phyloP scores from a whole-genome alignment of 2,329 filamentous ascomycete species.

The Fusarium chlamydosporum region DNA sequence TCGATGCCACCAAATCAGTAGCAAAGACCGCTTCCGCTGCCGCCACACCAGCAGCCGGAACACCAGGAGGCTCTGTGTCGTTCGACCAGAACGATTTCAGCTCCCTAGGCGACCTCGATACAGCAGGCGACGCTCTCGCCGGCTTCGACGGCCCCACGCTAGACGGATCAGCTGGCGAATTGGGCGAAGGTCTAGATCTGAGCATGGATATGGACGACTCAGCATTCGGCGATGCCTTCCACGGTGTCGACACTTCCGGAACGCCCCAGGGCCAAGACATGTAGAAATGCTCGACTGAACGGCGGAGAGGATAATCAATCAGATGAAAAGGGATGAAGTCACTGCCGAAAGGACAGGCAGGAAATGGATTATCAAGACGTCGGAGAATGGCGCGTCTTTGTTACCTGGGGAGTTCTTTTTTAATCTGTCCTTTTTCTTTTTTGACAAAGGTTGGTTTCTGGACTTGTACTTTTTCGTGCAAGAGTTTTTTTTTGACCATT shows the following conservation, averaged over 20 bases:
- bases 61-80: conserved; percentile 60
- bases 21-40: conserved; percentile 41
- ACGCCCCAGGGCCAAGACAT: conserved; percentile 57
- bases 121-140: conserved; percentile 78
- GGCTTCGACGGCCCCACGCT: conserved; percentile 73
- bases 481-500: conserved; percentile 30
- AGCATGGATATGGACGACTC: conserved; percentile 81
- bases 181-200: conserved; percentile 70
- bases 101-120: conserved; percentile 75
- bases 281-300: conserved; percentile 39
- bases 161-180: conserved; percentile 60
- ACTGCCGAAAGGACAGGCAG: conserved; percentile 17
- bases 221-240: conserved; percentile 87
- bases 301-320: background rate
- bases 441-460: conserved; percentile 23
- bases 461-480: conserved; percentile 31
- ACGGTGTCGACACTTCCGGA: conserved; percentile 66
- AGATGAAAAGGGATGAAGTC: conserved; percentile 15
- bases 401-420: conserved; percentile 30
- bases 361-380: conserved; percentile 39
- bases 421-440: conserved; percentile 15
- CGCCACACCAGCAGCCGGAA: conserved; percentile 49
- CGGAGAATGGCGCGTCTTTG: conserved; percentile 48
- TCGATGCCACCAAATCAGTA: conserved; percentile 44
- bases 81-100: conserved; percentile 73